Conservation (phyloP, 192 early-diverging fungal species). For the Coemansia sp. region DNA sequence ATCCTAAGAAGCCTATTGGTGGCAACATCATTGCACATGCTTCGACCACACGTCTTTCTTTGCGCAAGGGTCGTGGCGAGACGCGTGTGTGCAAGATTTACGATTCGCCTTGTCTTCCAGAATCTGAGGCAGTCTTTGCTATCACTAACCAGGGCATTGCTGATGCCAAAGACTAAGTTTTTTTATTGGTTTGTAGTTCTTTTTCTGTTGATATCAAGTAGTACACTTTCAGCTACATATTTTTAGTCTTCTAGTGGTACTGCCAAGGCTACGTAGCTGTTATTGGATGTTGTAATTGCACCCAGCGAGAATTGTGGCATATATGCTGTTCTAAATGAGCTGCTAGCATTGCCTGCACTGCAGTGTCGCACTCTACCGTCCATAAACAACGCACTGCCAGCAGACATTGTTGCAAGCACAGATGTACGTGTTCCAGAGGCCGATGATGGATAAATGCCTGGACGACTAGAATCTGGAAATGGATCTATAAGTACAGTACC, state of each 20-base stretch:
- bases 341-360: constrained; percentile 22
- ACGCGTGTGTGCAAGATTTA: constrained; percentile 95
- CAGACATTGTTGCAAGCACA: constrained; percentile 23
- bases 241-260: constrained; percentile 18
- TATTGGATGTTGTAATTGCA: not conserved
- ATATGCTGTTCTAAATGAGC: constrained; percentile 28
- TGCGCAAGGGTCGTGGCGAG: constrained; percentile 90
- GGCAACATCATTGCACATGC: constrained; percentile 98
- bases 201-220: not conserved
- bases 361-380: constrained; percentile 47
- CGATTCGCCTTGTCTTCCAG: constrained; percentile 92
- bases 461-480: constrained; percentile 25
- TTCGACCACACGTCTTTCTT: constrained; percentile 90
- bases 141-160: constrained; percentile 87
- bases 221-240: not conserved
- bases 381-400: constrained; percentile 46
- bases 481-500: constrained; percentile 47
- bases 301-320: constrained; percentile 52
- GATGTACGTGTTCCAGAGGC: not conserved
- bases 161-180: constrained; percentile 73
- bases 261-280: constrained; percentile 21
- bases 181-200: constrained; percentile 4
- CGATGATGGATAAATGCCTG: constrained; percentile 15
- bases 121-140: constrained; percentile 88
- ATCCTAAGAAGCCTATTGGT: constrained; percentile 95